These are phyloP conservation scores for Corinectria fuckeliana DNA, from an alignment of 2,329 filamentous ascomycete genomes.

Conservation along the genomic window DNA sequence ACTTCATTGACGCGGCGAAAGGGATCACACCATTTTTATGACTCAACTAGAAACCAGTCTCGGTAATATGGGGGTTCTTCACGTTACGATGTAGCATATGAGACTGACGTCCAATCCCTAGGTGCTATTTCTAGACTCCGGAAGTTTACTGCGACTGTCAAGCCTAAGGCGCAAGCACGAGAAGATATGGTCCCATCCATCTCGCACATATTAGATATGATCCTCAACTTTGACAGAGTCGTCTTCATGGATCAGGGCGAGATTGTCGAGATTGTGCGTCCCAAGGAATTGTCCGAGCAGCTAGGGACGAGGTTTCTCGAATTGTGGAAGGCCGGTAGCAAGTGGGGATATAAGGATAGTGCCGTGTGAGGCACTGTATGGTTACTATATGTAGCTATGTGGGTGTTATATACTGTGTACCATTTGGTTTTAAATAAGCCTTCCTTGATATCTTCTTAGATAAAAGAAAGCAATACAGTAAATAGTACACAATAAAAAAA, in stretches of 20 bases:
- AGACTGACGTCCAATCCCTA: neutral
- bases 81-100: neutral
- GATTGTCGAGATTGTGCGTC: slow-evolving; percentile 43
- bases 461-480: no score
- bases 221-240: slow-evolving; percentile 54
- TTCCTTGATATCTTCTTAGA: no score
- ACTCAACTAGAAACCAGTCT: neutral
- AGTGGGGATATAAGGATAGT: no score
- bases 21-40: no score
- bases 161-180: neutral
- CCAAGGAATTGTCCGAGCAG: neutral
- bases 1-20: no score
- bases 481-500: no score
- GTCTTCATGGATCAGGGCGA: slow-evolving; percentile 51
- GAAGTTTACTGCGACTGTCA: neutral
- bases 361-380: no score
- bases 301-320: neutral
- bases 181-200: slow-evolving; percentile 16
- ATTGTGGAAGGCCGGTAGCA: neutral
- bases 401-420: no score
- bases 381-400: no score
- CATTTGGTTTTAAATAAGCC: no score
- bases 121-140: neutral
- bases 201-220: slow-evolving; percentile 48
- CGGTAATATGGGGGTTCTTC: neutral